Evolutionary conservation across 2,329 filamentous ascomycete species (phyloP).

Genomic region (Penicillium sp.): DNA sequence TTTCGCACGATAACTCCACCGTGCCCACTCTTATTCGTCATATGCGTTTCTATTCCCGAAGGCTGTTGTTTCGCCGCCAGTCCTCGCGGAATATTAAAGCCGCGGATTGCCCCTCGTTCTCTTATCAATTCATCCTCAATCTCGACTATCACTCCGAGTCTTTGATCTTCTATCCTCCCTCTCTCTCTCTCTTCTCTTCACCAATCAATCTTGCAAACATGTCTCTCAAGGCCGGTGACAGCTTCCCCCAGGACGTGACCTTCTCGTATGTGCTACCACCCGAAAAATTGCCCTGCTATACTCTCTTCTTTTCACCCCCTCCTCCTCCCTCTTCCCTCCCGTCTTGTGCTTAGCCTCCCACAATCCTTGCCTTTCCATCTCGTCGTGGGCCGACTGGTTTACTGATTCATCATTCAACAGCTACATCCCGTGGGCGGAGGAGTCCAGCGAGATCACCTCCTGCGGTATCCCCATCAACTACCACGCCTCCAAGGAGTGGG

Average conservation of each 20-base stretch:
- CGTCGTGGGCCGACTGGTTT: no score
- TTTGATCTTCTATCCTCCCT: background rate
- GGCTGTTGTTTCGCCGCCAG: conserved; percentile 16
- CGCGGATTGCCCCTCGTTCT: conserved; percentile 6
- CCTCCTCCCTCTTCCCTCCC: background rate
- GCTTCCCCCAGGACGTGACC: conserved; percentile 71
- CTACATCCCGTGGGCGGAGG: conserved; percentile 71
- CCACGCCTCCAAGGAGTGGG: conserved; percentile 71
- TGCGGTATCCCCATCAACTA: conserved; percentile 75
- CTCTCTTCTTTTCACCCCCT: background rate
- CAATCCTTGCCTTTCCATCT: no score
- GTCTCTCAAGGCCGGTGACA: conserved; percentile 72
- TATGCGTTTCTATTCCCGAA: conserved; percentile 14
- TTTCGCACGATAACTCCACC: background rate
- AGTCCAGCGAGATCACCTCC: conserved; percentile 61
- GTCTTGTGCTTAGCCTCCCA: background rate
- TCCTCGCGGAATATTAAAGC: conserved; percentile 16
- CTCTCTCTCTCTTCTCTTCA: conserved; percentile 2
- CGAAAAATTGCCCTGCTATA: background rate
- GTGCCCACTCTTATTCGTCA: conserved; percentile 16
- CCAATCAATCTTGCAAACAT: conserved; percentile 36
- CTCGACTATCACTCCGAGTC: no score
- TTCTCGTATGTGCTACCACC: conserved; percentile 56
- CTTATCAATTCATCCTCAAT: background rate
- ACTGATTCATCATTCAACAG: conserved; percentile 32